Percentiles rank a stretch among this genome's conserved stretches.
These are phyloP conservation scores for Hydnum rufescens DNA, from an alignment of 768 basidiomycete genomes.

Conservation along the genomic window DNA sequence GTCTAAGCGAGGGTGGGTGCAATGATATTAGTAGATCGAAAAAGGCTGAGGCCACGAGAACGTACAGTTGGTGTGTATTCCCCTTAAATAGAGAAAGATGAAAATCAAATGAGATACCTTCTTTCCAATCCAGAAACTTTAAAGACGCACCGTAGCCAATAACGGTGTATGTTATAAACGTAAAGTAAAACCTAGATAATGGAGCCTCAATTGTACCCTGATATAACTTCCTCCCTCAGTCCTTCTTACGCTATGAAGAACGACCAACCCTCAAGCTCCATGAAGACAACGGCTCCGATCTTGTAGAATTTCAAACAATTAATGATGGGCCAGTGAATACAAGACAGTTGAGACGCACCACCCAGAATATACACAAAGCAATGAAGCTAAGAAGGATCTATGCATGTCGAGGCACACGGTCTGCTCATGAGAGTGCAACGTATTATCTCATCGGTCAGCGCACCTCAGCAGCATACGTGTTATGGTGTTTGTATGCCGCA, in stretches of 20 bases:
- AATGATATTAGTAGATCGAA: too few species aligned
- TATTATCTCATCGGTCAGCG: too few species aligned
- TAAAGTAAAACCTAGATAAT: constrained; percentile 1
- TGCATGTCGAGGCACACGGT: too few species aligned
- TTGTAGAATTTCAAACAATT: background rate
- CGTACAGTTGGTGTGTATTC: too few species aligned
- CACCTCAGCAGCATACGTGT: too few species aligned
- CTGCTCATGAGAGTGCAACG: too few species aligned
- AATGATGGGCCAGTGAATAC: background rate
- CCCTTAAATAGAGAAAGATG: too few species aligned
- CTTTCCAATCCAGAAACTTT: too few species aligned
- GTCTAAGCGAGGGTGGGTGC: background rate
- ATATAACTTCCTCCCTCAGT: background rate
- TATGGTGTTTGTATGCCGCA: too few species aligned
- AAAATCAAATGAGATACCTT: too few species aligned
- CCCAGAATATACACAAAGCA: background rate
- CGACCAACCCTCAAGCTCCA: background rate
- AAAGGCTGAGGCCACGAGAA: too few species aligned
- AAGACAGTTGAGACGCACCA: background rate
- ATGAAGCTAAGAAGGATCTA: background rate
- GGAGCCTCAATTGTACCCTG: background rate
- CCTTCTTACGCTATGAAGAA: background rate
- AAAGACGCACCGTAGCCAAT: background rate
- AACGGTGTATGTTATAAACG: background rate
- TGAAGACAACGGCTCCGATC: background rate